Base-by-base conservation (phyloP, 1,284 basidiomycete genomes). In the Polyporus tsugae region DNA sequence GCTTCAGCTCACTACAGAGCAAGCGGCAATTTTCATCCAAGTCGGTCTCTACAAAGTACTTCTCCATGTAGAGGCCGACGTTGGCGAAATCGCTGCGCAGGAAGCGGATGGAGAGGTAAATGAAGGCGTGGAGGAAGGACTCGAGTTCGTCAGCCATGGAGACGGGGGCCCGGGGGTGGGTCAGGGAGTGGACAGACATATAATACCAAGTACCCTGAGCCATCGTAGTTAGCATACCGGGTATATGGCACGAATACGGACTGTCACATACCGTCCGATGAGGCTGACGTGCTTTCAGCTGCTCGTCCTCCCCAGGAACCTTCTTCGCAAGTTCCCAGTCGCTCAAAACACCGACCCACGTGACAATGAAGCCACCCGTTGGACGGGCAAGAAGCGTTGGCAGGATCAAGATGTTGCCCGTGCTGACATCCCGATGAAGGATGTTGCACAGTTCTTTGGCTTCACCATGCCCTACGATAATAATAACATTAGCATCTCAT, bases 151-250 rank as follows among this genome's bases (percentile, higher is more conserved):
- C 69, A 6, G 55, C 60, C 7, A 70, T 64, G 3, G 29, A 5
- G 25, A 62, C 17, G 0, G 62, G 62, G 1, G 5, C 9, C 1
- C 17, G 38, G 6, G 38, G 52, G 11, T 66, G 10, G 2, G 0
- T 7, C 11, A 65, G 61, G 13, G 55, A 29, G 10, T 29, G 52
- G 2, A 60, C 65, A 0, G 70, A 71, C 65, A 65, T 64, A 33
- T 58, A 69, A 10, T 65, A 63, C 67, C 67, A 71, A 11, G 67
- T 71, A 25, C 67, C 70, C 70, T 71, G 58, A 13, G 22, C 2
- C 19, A 11, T 9, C 9, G 4, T 19, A 29, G 29, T 29, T 29
- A 29, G 29, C 29, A 29, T 29, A 29, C 29, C 29, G 29, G 29
- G 29, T 2, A 29, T 29, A 29, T 29, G 29, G 2, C 29, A 29